Evolutionary conservation across 2,329 filamentous ascomycete species (phyloP).

Genomic region (Epichloe typhina): DNA sequence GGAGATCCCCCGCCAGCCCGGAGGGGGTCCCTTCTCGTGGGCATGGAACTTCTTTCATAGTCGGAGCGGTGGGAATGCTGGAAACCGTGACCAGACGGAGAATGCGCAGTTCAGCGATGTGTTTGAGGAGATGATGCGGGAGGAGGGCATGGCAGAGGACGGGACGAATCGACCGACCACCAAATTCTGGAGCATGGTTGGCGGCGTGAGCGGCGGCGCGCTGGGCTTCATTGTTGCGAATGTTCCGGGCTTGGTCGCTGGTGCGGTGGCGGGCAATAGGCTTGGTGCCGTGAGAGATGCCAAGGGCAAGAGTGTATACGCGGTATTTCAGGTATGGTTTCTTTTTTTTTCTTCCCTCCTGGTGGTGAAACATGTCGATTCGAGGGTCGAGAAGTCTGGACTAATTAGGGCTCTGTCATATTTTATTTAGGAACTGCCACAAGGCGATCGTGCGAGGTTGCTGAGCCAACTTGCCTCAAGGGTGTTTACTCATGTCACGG

Average conservation of each 20-base stretch:
- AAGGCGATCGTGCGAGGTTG: conserved; percentile 66
- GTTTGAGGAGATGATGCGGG: conserved; percentile 81
- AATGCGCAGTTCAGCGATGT: conserved; percentile 77
- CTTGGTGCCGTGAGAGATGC: conserved; percentile 83
- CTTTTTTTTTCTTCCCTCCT: neutral
- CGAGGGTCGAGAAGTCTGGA: neutral
- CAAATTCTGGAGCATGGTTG: conserved; percentile 78
- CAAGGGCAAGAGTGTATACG: conserved; percentile 88
- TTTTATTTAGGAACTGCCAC: conserved; percentile 56
- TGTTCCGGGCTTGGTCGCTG: conserved; percentile 75
- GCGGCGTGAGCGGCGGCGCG: conserved; percentile 74
- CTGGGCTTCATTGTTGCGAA: conserved; percentile 94
- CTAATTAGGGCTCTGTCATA: neutral
- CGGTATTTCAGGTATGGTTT: conserved; percentile 54
- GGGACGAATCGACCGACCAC: conserved; percentile 45
- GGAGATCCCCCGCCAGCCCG: conserved; percentile 29
- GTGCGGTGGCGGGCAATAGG: conserved; percentile 82
- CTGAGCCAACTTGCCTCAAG: conserved; percentile 74
- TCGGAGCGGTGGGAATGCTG: conserved; percentile 14
- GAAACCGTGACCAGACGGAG: conserved; percentile 39
- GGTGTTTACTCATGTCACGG: conserved; percentile 70
- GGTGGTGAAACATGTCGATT: neutral
- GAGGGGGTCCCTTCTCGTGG: conserved; percentile 57
- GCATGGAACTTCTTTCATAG: conserved; percentile 50
- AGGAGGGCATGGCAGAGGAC: conserved; percentile 71